These are phyloP conservation scores for Podaxis sp. DNA, from an alignment of 768 basidiomycete species.

Conservation along the genomic window DNA sequence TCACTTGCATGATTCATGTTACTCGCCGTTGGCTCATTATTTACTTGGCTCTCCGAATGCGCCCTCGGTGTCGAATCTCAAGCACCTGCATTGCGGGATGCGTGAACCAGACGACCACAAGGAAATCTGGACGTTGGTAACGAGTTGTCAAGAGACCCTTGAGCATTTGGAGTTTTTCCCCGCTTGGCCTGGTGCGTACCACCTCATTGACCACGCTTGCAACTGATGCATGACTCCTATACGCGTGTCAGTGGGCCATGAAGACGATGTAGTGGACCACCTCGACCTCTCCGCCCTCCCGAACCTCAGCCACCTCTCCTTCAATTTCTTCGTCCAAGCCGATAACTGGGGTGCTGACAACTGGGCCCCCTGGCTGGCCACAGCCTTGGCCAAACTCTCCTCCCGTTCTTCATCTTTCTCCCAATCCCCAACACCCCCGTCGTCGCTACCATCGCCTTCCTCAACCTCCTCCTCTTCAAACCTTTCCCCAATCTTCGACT, in stretches of 20 bases:
- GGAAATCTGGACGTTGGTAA: not conserved
- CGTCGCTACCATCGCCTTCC: not conserved
- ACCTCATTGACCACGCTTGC: not conserved
- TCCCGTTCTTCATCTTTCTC: not conserved
- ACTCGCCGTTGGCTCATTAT: not conserved
- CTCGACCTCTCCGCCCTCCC: not conserved
- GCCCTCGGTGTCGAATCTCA: not conserved
- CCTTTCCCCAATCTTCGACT: not conserved
- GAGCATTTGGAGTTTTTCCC: slow-evolving; percentile 3
- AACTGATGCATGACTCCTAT: not conserved
- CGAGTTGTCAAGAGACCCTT: not conserved
- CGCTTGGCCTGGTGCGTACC: not conserved
- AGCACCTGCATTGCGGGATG: not conserved
- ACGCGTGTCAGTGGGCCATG: not conserved
- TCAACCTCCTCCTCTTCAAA: not conserved
- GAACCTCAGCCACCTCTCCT: not conserved
- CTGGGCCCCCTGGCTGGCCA: not conserved
- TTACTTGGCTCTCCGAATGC: not conserved
- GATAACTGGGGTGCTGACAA: not conserved
- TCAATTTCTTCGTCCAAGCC: not conserved
- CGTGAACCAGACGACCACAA: slow-evolving; percentile 1
- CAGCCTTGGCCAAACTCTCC: not conserved
- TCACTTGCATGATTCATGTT: not conserved
- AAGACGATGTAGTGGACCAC: not conserved
- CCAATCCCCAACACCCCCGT: not conserved